Conservation (phyloP, 371 early-diverging fungal species). For the Apophysomyces variabilis region DNA sequence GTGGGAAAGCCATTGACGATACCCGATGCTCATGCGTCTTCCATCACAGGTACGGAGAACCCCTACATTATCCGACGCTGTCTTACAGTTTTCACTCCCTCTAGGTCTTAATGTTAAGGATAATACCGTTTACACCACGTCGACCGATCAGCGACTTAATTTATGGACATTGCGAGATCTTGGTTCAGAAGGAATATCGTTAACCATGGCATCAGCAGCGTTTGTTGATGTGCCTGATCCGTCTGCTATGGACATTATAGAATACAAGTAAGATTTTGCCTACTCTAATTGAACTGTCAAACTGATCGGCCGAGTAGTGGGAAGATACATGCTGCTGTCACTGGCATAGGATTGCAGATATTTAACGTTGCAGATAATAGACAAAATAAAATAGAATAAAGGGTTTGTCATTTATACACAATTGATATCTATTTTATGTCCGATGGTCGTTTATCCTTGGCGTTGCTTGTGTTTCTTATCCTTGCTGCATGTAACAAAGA, state of each 20-base stretch:
- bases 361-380: conserved; percentile 17
- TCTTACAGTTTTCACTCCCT: background rate
- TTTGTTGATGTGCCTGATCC: conserved; percentile 68
- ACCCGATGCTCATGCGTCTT: conserved; percentile 58
- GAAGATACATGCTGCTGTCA: conserved; percentile 41
- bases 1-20: conserved; percentile 36
- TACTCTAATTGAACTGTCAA: background rate
- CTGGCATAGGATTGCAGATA: conserved; percentile 59
- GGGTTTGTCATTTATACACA: background rate
- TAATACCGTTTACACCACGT: conserved; percentile 43
- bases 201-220: conserved; percentile 39
- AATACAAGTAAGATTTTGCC: conserved; percentile 32
- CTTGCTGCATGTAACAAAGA: conserved; percentile 81
- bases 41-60: conserved; percentile 52
- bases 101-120: conserved; percentile 47
- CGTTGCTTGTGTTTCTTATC: conserved; percentile 87
- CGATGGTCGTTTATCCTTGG: conserved; percentile 62
- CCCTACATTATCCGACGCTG: background rate
- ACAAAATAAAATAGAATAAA: background rate
- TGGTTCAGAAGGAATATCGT: conserved; percentile 19
- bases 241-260: conserved; percentile 55
- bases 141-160: conserved; percentile 63
- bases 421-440: background rate
- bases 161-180: conserved; percentile 46
- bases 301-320: conserved; percentile 20